These are phyloP conservation scores for Takashimella tepidaria DNA, from an alignment of 1,284 basidiomycete species.

Conservation along the genomic window DNA sequence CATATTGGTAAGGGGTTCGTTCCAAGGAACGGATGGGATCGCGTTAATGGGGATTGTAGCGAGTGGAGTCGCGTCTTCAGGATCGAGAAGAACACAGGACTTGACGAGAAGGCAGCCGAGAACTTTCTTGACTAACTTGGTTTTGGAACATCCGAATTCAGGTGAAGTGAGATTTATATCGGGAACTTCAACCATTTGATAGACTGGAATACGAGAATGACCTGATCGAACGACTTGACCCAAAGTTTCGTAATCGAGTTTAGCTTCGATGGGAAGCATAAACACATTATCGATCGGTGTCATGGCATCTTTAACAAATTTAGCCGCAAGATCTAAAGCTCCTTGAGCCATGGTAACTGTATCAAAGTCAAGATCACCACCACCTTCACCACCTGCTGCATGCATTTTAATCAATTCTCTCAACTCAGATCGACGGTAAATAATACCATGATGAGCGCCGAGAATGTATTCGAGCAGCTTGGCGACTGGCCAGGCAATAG, in stretches of 20 bases:
- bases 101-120: constrained; percentile 77
- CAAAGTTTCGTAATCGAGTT: constrained; percentile 71
- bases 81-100: constrained; percentile 79
- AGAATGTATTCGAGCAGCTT: constrained; percentile 72
- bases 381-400: constrained; percentile 55
- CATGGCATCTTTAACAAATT: constrained; percentile 66
- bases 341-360: constrained; percentile 72
- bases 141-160: constrained; percentile 33
- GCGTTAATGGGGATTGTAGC: constrained; percentile 75
- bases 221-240: constrained; percentile 69
- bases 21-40: constrained; percentile 75
- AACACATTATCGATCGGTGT: constrained; percentile 67
- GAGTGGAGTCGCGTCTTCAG: constrained; percentile 74
- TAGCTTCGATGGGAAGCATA: constrained; percentile 70
- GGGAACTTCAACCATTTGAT: constrained; percentile 64
- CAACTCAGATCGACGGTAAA: constrained; percentile 52
- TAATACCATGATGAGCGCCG: constrained; percentile 57
- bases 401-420: constrained; percentile 72
- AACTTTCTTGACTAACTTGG: constrained; percentile 64
- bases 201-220: constrained; percentile 62
- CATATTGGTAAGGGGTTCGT: constrained; percentile 79
- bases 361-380: constrained; percentile 65
- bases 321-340: constrained; percentile 66
- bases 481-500: constrained; percentile 74
- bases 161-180: constrained; percentile 34